phyloP scores from a whole-genome alignment of 768 basidiomycete species.

The Glaciozyma antarctica region DNA sequence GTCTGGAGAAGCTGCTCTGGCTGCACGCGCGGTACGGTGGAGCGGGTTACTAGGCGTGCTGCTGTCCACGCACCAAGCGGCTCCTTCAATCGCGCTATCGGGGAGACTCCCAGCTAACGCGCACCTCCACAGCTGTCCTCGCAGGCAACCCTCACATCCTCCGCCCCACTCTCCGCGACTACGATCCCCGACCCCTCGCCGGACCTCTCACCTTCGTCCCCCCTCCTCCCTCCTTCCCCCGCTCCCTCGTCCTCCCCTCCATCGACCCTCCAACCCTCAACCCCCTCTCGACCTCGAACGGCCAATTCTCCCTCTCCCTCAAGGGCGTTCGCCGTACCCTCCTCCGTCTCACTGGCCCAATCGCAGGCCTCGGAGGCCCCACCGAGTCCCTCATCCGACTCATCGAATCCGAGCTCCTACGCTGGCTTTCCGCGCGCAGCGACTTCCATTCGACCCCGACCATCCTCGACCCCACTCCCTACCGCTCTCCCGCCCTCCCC shows the following conservation, averaged over 20 bases:
- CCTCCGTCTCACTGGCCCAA: background rate
- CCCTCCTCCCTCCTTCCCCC: slow-evolving; percentile 14
- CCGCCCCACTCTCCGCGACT: slow-evolving; percentile 19
- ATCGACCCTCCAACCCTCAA: background rate
- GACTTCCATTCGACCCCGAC: background rate
- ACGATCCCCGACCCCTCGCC: slow-evolving; percentile 10
- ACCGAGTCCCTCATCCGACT: slow-evolving; percentile 14
- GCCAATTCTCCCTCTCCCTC: slow-evolving; percentile 22
- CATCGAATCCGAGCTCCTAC: slow-evolving; percentile 21
- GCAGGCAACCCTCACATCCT: slow-evolving; percentile 25
- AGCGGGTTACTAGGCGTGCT: no score
- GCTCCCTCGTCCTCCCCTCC: slow-evolving; percentile 19
- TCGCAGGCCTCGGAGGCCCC: slow-evolving; percentile 7
- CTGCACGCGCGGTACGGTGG: background rate
- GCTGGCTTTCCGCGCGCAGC: slow-evolving; percentile 12
- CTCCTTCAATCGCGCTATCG: background rate
- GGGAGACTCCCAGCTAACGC: background rate
- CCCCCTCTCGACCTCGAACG: background rate
- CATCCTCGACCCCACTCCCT: slow-evolving; percentile 13
- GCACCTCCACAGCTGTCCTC: slow-evolving; percentile 15
- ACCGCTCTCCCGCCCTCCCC: background rate
- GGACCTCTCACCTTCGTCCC: slow-evolving; percentile 16
- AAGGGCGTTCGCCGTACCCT: slow-evolving; percentile 1
- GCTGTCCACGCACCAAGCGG: no score
- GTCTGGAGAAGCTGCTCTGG: background rate